Base-by-base conservation (phyloP, 768 basidiomycete species). In the Serpula lacrymans region DNA sequence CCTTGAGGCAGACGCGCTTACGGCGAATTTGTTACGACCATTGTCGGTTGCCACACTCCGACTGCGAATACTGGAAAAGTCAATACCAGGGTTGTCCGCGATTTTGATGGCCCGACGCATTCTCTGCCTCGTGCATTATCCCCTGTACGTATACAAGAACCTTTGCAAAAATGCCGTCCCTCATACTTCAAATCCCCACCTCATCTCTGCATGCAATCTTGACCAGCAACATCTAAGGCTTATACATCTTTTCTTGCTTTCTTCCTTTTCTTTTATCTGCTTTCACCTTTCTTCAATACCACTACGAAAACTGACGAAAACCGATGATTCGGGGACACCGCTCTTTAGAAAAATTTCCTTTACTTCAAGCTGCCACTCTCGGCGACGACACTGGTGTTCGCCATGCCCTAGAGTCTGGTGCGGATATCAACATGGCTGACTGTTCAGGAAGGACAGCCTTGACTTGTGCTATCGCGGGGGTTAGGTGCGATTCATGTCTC, bases 391-490 rank as follows among this genome's bases (percentile, higher is more conserved):
- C 69, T 22, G 77, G 70, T 31, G 70, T 85, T 13, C 67, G 60
- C 16, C 68, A 63, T 37, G 75, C 79, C 30, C 66, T 88, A 41
- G 63, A 65, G 6, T 60, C 68, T 27, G 84, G 81, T 29, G 83
- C 82, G 6, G 81, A 86, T 57, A 70, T 87, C 38, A 87, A 88
- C 53, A 72, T 75, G 29, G 64, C 76, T 34, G 84, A 86, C 59
- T 59, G 63, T 16, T 62, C 67, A 1, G 84, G 84, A 10, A 72
- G 80, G 42, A 82, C 79, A 5, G 69, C 78, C 13, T 60, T 88
- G 30, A 80, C 83, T 50, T 82, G 79, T 50, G 80, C 80, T 8
- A 72, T 88, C 46, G 81, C 83, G 10, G 86, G 85, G 18, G 78
- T 84, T 55, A 69, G 81, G 85, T 86, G 55, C 45, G 76, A 61